These are phyloP conservation scores for Penicillium argentinense DNA, from an alignment of 495 filamentous ascomycete species.

Conservation along the genomic window DNA sequence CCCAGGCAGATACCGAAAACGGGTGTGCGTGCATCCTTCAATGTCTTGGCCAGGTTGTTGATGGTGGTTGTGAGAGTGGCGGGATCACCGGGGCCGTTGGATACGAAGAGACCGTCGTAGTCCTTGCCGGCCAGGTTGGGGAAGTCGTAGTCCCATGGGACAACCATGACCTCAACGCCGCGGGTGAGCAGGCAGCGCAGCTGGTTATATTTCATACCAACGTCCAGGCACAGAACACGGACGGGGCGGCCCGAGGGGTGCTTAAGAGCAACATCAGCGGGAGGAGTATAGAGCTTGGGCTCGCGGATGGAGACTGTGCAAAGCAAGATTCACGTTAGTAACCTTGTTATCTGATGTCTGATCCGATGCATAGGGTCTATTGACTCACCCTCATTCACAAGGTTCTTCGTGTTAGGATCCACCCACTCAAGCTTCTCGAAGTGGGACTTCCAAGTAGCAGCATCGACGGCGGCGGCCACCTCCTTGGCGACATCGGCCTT, in stretches of 20 bases:
- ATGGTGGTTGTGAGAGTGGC: slow-evolving; percentile 76
- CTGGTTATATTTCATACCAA: slow-evolving; percentile 97
- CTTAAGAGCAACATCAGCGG: slow-evolving; percentile 62
- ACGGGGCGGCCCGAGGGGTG: slow-evolving; percentile 84
- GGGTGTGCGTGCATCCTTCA: slow-evolving; percentile 74
- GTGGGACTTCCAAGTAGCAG: slow-evolving; percentile 58
- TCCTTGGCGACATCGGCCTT: slow-evolving; percentile 52
- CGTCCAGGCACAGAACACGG: slow-evolving; percentile 88
- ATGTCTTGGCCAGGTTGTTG: slow-evolving; percentile 67
- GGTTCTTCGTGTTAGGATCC: slow-evolving; percentile 87
- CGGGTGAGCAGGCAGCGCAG: slow-evolving; percentile 85
- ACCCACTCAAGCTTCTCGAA: slow-evolving; percentile 85
- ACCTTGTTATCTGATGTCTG: no score
- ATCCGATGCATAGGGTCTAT: no score
- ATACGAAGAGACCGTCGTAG: slow-evolving; percentile 96
- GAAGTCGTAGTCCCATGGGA: slow-evolving; percentile 96
- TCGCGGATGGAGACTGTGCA: slow-evolving; percentile 77
- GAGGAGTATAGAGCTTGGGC: slow-evolving; percentile 77
- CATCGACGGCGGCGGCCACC: slow-evolving; percentile 40
- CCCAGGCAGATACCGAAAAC: slow-evolving; percentile 97
- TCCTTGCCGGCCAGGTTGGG: slow-evolving; percentile 67
- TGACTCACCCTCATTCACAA: slow-evolving; percentile 86
- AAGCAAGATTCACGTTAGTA: slow-evolving; percentile 4
- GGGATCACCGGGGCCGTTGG: slow-evolving; percentile 95
- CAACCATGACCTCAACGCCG: slow-evolving; percentile 92